Conservation (phyloP, 2,329 filamentous ascomycete species). For the Monilinia fructigena region DNA sequence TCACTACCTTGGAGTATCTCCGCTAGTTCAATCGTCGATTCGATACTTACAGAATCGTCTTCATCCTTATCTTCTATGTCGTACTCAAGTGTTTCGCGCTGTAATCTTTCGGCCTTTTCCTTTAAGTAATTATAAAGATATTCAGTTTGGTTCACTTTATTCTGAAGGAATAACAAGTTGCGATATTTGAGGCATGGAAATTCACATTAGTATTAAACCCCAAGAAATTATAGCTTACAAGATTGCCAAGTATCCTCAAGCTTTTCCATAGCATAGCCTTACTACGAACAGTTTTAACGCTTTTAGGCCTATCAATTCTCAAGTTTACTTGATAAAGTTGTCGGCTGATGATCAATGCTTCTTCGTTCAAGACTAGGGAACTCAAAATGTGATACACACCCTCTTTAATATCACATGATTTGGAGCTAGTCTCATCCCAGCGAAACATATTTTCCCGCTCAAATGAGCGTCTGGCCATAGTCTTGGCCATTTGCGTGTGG, state of each 20-base stretch:
- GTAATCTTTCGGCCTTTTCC: background rate
- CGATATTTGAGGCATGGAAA: background rate
- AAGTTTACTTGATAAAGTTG: background rate
- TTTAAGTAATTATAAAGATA: accelerated
- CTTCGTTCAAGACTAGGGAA: background rate
- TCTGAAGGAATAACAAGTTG: no score
- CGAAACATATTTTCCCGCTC: background rate
- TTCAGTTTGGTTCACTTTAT: background rate
- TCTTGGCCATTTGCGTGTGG: background rate
- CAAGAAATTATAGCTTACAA: background rate
- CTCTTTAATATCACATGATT: background rate
- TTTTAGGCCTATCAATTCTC: background rate
- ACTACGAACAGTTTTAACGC: background rate
- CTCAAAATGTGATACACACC: no score
- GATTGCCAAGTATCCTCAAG: background rate
- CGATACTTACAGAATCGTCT: background rate
- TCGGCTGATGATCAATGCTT: background rate
- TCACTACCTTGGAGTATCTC: background rate
- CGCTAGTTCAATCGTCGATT: background rate
- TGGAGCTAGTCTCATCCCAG: background rate
- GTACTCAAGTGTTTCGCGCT: background rate
- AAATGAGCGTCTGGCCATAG: background rate
- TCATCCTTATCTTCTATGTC: no score
- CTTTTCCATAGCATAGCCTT: background rate
- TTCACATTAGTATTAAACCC: background rate